Base-by-base conservation (phyloP, 192 early-diverging fungal genomes). In the Linnemannia schmuckeri region DNA sequence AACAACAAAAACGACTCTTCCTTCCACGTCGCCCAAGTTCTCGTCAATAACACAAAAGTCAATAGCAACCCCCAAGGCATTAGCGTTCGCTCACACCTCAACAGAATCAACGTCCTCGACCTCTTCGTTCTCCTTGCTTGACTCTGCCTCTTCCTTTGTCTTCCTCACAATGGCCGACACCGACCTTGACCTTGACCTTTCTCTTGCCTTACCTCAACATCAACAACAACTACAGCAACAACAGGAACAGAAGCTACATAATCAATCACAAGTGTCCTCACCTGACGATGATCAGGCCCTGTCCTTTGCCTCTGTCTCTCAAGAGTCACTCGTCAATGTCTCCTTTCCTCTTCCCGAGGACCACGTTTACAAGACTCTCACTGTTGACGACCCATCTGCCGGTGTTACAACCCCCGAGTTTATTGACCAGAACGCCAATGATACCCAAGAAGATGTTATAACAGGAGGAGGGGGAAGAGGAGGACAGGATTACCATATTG, bases 131-230 rank as follows among this genome's bases (percentile, higher is more conserved):
- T 74, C 72, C 72, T 15, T 66, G 61, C 61, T 66, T 30, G 61
- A 66, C 61, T 66, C 61, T 66, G 61, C 61, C 30, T 66, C 61
- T 27, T 66, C 61, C 13, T 66, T 66, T 33, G 61, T 66, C 27
- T 66, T 66, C 13, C 61, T 66, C 61, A 30, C 61, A 40, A 72
- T 72, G 38, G 22, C 70, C 4, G 41, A 42, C 15, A 72, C 70
- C 13, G 70, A 42, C 70, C 20, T 38, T 9, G 35, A 38, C 70
- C 35, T 42, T n/a, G 8, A 9, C 33, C 74, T 54, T 24, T 49
- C 35, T 13, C 22, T 37, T 37, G 37, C 37, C 37, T 37, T 37
- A 10, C 74, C 27, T 54, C 33, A 46, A 37, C 46, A 42, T 30
- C 40, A 41, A 74, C 72, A 41, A 24, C 41, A 74, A 46, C 52